Evolutionary conservation across 176 grass and related monocot species (phyloP).

Genomic region (Aechmea fasciata): DNA sequence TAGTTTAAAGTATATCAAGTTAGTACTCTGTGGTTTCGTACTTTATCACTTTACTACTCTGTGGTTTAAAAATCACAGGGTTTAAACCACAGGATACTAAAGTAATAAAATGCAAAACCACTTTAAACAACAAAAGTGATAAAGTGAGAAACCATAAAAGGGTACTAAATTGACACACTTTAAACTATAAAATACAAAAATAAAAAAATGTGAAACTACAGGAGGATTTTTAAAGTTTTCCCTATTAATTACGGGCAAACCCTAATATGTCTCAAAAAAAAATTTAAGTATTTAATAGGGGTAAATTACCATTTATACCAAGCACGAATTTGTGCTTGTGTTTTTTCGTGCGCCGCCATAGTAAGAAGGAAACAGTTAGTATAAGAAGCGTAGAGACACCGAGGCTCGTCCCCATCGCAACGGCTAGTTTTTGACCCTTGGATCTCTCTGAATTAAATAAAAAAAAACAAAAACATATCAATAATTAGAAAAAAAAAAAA

Average conservation of each 20-base stretch:
- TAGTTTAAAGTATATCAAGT: no score
- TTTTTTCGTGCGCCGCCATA: constrained; percentile 41
- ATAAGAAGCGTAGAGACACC: constrained; percentile 58
- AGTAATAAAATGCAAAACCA: no score
- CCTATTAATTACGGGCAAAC: background rate
- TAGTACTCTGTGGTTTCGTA: no score
- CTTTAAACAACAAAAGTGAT: no score
- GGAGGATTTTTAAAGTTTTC: no score
- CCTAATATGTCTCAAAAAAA: background rate
- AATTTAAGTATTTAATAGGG: background rate
- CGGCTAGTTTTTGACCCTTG: constrained; percentile 48
- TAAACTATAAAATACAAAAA: no score
- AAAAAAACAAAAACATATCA: background rate
- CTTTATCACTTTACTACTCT: no score
- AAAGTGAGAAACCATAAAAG: no score
- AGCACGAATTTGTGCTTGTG: constrained; percentile 46
- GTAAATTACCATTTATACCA: constrained; percentile 19
- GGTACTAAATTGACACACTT: no score
- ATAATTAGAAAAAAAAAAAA: constrained; percentile 3
- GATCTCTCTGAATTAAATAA: constrained; percentile 31
- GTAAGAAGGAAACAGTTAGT: constrained; percentile 42
- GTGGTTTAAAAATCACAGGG: no score
- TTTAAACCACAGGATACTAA: no score
- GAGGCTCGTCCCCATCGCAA: constrained; percentile 62
- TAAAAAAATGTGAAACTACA: no score